Evolutionary conservation across 2,329 filamentous ascomycete species (phyloP).

Genomic region (Metarhizium album): DNA sequence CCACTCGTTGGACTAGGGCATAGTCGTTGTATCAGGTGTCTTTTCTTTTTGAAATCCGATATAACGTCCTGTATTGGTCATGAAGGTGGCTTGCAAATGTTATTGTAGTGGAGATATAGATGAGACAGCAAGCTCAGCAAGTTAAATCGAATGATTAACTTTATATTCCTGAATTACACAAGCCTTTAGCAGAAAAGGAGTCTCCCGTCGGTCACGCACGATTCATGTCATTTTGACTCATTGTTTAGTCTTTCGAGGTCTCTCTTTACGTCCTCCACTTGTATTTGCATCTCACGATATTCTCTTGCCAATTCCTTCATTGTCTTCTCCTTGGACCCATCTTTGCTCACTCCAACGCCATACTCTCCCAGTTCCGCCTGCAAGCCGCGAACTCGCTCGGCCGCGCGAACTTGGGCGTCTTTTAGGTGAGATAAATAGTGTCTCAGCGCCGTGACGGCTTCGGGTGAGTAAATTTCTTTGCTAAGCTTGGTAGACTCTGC

Average conservation of each 20-base stretch:
- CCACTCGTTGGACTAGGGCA: not conserved
- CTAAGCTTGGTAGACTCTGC: slow-evolving; percentile 23
- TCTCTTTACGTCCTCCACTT: slow-evolving; percentile 37
- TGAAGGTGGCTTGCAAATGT: not conserved
- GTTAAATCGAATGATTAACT: not conserved
- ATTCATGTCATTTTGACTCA: too few species aligned
- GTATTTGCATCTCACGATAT: slow-evolving; percentile 37
- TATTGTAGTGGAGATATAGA: not conserved
- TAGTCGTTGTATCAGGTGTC: not conserved
- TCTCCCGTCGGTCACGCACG: not conserved
- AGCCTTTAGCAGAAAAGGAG: not conserved
- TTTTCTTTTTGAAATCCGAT: not conserved
- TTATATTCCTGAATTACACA: not conserved
- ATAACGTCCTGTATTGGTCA: not conserved
- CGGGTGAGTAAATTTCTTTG: slow-evolving; percentile 33
- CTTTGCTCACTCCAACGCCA: slow-evolving; percentile 30
- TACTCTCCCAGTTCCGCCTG: slow-evolving; percentile 37
- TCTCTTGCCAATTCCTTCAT: slow-evolving; percentile 44
- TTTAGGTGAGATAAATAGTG: slow-evolving; percentile 39
- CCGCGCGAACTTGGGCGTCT: slow-evolving; percentile 34
- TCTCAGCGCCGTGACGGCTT: slow-evolving; percentile 29
- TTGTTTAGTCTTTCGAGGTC: slow-evolving; percentile 30
- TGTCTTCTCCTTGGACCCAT: slow-evolving; percentile 32
- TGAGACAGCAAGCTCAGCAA: not conserved
- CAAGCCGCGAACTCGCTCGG: slow-evolving; percentile 31